Evolutionary conservation across 306 rosid genomes (phyloP).

Genomic region (Senna tora): DNA sequence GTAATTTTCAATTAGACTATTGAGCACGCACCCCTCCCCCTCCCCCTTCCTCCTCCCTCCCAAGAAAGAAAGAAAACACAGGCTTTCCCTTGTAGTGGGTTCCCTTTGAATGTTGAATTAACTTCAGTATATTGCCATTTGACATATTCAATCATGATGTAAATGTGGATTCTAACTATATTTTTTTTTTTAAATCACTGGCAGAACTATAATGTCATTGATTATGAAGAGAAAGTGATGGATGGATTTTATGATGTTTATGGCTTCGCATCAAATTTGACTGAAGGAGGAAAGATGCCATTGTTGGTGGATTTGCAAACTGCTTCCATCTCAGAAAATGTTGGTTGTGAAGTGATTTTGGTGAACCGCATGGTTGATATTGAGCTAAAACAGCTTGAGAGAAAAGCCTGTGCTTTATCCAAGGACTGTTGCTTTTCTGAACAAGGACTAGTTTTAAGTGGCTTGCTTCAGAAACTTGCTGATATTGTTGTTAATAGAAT

Average conservation of each 20-base stretch:
- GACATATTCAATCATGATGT: conserved; percentile 22
- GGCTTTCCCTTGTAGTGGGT: conserved; percentile 10
- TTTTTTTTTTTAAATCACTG: conserved; percentile 21
- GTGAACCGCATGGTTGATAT: conserved; percentile 70
- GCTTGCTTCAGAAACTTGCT: conserved; percentile 87
- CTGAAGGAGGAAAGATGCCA: conserved; percentile 91
- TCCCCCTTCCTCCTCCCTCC: too few species aligned
- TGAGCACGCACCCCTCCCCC: neutral
- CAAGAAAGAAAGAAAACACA: neutral
- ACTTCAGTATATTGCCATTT: conserved; percentile 25
- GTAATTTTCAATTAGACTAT: neutral
- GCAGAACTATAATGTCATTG: conserved; percentile 91
- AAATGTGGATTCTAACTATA: conserved; percentile 32
- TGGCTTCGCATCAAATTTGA: conserved; percentile 61
- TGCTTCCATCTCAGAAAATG: conserved; percentile 59
- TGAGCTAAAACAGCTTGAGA: conserved; percentile 77
- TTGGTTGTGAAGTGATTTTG: conserved; percentile 79
- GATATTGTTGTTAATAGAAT: conserved; percentile 86
- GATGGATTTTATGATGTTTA: conserved; percentile 94
- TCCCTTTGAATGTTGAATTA: conserved; percentile 27
- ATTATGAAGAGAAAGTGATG: conserved; percentile 84
- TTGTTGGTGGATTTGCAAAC: conserved; percentile 76
- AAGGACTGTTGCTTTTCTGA: conserved; percentile 59
- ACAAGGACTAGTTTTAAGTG: conserved; percentile 68
- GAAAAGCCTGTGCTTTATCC: conserved; percentile 54